Conservation (phyloP, 2,329 filamentous ascomycete genomes). For the Drechslerella coelobrocha region DNA sequence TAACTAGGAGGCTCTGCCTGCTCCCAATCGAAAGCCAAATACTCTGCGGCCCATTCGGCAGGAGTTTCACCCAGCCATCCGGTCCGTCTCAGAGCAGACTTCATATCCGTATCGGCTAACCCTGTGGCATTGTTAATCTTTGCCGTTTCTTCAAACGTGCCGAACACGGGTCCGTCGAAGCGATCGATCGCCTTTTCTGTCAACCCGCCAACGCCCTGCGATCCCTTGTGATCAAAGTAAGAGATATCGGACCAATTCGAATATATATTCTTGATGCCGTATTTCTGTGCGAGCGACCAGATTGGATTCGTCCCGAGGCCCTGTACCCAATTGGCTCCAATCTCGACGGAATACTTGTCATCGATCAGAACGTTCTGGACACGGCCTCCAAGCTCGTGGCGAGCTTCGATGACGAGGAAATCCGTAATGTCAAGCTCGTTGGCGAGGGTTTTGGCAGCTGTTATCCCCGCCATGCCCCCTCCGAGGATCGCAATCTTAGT, state of each 20-base stretch:
- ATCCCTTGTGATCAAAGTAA: slow-evolving; percentile 68
- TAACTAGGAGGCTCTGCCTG: slow-evolving; percentile 64
- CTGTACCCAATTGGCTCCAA: slow-evolving; percentile 70
- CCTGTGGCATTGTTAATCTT: slow-evolving; percentile 67
- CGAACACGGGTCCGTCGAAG: slow-evolving; percentile 61
- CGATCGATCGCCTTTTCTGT: slow-evolving; percentile 62
- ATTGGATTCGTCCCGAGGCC: slow-evolving; percentile 52
- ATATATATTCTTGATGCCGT: slow-evolving; percentile 64
- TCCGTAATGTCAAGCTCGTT: slow-evolving; percentile 67
- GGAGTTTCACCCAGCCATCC: slow-evolving; percentile 69
- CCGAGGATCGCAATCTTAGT: slow-evolving; percentile 62
- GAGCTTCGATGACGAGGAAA: slow-evolving; percentile 71
- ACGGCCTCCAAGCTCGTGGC: slow-evolving; percentile 69
- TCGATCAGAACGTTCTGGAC: slow-evolving; percentile 66
- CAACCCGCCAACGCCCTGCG: slow-evolving; percentile 53
- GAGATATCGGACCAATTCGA: slow-evolving; percentile 67
- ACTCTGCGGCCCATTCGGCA: slow-evolving; percentile 68
- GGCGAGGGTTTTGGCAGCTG: slow-evolving; percentile 68
- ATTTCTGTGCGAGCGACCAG: slow-evolving; percentile 61
- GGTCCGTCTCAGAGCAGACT: slow-evolving; percentile 66
- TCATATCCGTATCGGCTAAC: slow-evolving; percentile 68
- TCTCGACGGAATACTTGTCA: slow-evolving; percentile 65
- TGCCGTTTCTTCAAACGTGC: slow-evolving; percentile 63
- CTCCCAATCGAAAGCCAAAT: slow-evolving; percentile 69
- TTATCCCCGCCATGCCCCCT: slow-evolving; percentile 69